A percentile compares a stretch with the other conserved stretches of the same genome.
Evolutionary conservation across 768 basidiomycete genomes (phyloP).

Genomic region (Psilocybe tampanensis): DNA sequence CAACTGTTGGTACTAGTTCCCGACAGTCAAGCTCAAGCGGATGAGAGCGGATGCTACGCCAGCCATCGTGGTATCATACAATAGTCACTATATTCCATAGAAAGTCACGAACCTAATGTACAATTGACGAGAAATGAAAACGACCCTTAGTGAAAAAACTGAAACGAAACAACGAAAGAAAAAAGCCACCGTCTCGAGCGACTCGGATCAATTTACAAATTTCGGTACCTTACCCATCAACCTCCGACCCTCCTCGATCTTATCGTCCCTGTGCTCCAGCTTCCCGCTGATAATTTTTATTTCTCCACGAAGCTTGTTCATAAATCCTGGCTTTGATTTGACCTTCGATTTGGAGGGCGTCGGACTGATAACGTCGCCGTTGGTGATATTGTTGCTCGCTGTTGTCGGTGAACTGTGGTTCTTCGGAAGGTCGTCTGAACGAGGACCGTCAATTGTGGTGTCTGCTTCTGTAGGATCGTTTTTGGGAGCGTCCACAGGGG

Average conservation of each 20-base stretch:
- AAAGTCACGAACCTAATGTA: too few relatives aligned
- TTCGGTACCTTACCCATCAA: not conserved
- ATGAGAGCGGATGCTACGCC: too few relatives aligned
- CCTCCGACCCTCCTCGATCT: not conserved
- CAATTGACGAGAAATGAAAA: too few relatives aligned
- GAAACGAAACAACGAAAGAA: not conserved
- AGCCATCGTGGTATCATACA: too few relatives aligned
- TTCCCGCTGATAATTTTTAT: not conserved
- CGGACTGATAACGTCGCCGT: not conserved
- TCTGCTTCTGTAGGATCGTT: not conserved
- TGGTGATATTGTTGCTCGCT: not conserved
- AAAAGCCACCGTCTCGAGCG: too few relatives aligned
- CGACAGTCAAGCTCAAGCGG: too few relatives aligned
- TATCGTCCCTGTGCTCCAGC: not conserved
- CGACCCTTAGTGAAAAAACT: too few relatives aligned
- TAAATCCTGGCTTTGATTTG: not conserved
- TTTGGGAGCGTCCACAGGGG: not conserved
- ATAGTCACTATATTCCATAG: too few relatives aligned
- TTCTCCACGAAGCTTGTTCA: not conserved
- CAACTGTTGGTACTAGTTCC: too few relatives aligned
- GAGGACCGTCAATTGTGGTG: not conserved
- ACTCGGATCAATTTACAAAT: not conserved
- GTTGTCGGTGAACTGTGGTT: not conserved
- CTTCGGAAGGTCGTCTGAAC: not conserved
- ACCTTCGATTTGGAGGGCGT: not conserved